Evolutionary conservation across 768 basidiomycete genomes (phyloP).

Genomic region (Tulasnella sp.): DNA sequence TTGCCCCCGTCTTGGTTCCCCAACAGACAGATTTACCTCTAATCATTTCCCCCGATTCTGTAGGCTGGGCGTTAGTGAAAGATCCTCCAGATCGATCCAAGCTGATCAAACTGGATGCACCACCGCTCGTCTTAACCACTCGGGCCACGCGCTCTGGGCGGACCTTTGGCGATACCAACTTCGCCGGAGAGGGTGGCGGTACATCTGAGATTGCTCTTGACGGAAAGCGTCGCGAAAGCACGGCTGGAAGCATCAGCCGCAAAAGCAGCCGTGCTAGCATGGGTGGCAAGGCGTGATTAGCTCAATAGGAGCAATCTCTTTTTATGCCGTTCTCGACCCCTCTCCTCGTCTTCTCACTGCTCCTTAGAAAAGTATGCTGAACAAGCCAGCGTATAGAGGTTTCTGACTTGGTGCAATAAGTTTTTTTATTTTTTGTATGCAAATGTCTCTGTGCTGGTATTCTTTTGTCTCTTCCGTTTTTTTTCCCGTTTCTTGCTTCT

Average conservation of each 20-base stretch:
- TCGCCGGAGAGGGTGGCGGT: neutral
- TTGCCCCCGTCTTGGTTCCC: neutral
- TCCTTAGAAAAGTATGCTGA: neutral
- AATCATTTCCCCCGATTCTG: neutral
- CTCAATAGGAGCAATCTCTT: neutral
- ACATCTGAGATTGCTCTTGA: neutral
- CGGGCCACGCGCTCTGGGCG: slow-evolving; percentile 20
- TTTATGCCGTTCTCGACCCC: neutral
- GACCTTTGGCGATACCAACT: slow-evolving; percentile 19
- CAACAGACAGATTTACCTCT: neutral
- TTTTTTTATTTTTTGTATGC: slow-evolving; percentile 11
- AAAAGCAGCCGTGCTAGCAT: neutral
- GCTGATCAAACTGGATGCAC: slow-evolving; percentile 19
- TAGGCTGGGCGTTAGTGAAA: slow-evolving; percentile 23
- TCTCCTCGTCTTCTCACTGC: neutral
- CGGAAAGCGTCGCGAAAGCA: slow-evolving; percentile 1
- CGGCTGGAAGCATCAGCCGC: neutral
- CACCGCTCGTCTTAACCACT: slow-evolving; percentile 22
- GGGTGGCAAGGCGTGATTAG: neutral
- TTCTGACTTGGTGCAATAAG: neutral
- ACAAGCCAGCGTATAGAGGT: neutral
- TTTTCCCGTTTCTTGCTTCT: neutral
- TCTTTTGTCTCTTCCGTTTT: too few relatives aligned
- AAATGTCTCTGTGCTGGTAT: neutral
- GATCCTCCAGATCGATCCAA: slow-evolving; percentile 23